phyloP scores from a whole-genome alignment of 345 rosid genomes.

The Sonneratia alba region DNA sequence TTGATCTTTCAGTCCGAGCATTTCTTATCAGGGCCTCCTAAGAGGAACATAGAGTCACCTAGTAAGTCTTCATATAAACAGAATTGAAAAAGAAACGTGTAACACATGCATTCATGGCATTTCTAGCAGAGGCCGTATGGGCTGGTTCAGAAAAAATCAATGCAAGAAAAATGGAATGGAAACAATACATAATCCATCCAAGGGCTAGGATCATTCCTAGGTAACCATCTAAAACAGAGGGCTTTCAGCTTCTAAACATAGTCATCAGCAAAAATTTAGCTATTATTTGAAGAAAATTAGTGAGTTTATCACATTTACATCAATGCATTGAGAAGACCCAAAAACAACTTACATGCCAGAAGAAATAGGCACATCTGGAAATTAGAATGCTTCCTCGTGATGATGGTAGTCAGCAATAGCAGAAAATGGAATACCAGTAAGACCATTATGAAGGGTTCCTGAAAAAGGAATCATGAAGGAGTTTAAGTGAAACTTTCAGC shows the following conservation, averaged over 20 bases:
- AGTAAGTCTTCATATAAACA: background rate
- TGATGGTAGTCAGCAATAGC: conserved; percentile 39
- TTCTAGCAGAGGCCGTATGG: background rate
- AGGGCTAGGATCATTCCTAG: background rate
- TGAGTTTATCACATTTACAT: background rate
- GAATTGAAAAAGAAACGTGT: background rate
- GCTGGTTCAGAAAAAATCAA: background rate
- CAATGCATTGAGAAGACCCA: background rate
- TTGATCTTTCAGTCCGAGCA: background rate
- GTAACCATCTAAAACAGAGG: background rate
- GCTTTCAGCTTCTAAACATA: background rate
- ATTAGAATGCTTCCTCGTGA: conserved; percentile 59
- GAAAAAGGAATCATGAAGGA: conserved; percentile 7
- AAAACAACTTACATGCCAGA: conserved; percentile 49
- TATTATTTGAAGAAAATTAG: background rate
- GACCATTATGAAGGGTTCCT: conserved; percentile 83
- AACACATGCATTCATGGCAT: background rate
- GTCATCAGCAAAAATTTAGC: background rate
- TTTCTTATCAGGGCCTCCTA: background rate
- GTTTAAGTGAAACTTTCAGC: background rate
- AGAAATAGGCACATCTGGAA: conserved; percentile 84
- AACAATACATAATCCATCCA: background rate
- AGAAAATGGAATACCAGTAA: conserved; percentile 51
- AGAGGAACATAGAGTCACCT: background rate
- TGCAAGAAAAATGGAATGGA: background rate